A percentile compares a stretch with the other conserved stretches of the same genome.
Evolutionary conservation across 768 basidiomycete species (phyloP).

Genomic region (Tricholoma flavovirens): DNA sequence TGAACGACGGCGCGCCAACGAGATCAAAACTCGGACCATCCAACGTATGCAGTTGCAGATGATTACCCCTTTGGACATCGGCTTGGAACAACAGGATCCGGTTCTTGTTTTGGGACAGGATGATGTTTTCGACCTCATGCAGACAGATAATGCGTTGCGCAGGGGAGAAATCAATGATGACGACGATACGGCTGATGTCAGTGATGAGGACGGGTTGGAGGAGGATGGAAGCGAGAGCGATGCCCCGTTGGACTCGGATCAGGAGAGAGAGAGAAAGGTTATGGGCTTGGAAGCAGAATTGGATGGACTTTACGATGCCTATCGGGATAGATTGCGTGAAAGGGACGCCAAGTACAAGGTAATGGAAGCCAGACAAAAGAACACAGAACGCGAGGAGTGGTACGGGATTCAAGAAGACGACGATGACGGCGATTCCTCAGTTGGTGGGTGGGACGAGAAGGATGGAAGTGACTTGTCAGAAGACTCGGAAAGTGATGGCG

Average conservation of each 20-base stretch:
- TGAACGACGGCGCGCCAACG: slow-evolving; percentile 80
- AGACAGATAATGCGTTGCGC: slow-evolving; percentile 40
- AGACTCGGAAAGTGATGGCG: slow-evolving; percentile 44
- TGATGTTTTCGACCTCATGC: slow-evolving; percentile 83
- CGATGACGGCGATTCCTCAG: slow-evolving; percentile 38
- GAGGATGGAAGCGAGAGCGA: slow-evolving; percentile 23
- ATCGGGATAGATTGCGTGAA: slow-evolving; percentile 73
- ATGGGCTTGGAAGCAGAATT: slow-evolving; percentile 74
- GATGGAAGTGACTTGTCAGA: slow-evolving; percentile 42
- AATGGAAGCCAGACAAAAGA: slow-evolving; percentile 67
- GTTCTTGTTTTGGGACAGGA: slow-evolving; percentile 70
- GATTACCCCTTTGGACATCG: slow-evolving; percentile 96
- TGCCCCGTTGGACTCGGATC: slow-evolving; percentile 53
- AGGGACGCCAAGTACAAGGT: slow-evolving; percentile 85
- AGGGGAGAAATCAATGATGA: slow-evolving; percentile 30
- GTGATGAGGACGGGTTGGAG: slow-evolving; percentile 20
- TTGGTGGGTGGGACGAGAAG: slow-evolving; percentile 68
- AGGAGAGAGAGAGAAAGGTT: slow-evolving; percentile 62
- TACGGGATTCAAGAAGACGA: slow-evolving; percentile 50
- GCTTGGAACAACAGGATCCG: slow-evolving; percentile 75
- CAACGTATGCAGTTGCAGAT: slow-evolving; percentile 96
- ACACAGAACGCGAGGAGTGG: slow-evolving; percentile 79
- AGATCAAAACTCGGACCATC: slow-evolving; percentile 80
- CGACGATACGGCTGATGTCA: slow-evolving; percentile 35
- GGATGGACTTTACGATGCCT: slow-evolving; percentile 84